Evolutionary conservation across 2,329 filamentous ascomycete species (phyloP), one percentile per base, ranked within the genome.

Genomic region (Neonectria magnoliae): DNA sequence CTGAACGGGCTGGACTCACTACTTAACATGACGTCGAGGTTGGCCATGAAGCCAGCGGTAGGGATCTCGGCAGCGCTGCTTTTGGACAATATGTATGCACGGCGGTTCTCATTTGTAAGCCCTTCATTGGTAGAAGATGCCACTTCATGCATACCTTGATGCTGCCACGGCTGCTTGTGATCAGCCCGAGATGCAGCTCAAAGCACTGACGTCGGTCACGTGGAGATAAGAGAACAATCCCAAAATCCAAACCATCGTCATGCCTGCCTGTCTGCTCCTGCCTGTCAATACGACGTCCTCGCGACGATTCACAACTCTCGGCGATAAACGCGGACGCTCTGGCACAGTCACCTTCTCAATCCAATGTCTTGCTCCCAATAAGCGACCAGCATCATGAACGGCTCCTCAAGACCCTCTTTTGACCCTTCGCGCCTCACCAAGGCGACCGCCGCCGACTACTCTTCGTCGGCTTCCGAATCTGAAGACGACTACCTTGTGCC

Each of bases 371-470:
- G 36, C 25, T 25, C 20, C 18, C 5, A 44, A 36, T 53, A 47
- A 20, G 1, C 20, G 16, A 1, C 29, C 38, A 13, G n/a, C 60
- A 75, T 25, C 58, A 81, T 81, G 79, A 75, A 76, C 25, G 66
- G 71, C 48, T 73, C 74, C 54, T 71, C 72, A 44, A 65, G 71
- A 47, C 70, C 71, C 2, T 71, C 80, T 1, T 86, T 86, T 68
- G 79, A 85, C 57, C 75, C 83, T 3, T 79, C 82, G 18, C 81
- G 79, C 45, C 78, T 87, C 51, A 83, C 79, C 38, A 88, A 87
- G 76, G 80, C 82, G n/a, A 79, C 81, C 27, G 84, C 85, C 3
- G 84, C 81, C 27, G 83, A 85, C 53, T 87, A 87, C 71, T 87
- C 85, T 2, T 88, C 86, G 5, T 87, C 85, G 22, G 82, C 80